Conservation (phyloP, 257 asterid genomes). For the Euphrasia confusa region DNA sequence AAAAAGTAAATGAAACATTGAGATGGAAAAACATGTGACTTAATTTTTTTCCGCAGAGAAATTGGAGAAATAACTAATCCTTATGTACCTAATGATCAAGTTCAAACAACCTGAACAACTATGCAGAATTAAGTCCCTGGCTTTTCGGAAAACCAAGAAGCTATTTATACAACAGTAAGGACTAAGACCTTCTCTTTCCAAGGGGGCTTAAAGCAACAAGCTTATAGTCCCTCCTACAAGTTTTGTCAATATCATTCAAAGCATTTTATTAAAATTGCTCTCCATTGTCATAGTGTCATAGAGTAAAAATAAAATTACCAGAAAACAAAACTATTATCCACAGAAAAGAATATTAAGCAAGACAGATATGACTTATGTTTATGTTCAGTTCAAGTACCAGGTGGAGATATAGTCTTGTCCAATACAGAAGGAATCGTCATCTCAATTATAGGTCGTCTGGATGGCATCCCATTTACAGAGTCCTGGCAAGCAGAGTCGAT, state of each 20-base stretch:
- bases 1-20: not conserved
- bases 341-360: conserved; percentile 10
- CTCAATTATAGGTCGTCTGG: conserved; percentile 85
- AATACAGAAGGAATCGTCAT: conserved; percentile 94
- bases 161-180: not conserved
- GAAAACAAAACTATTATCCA: not conserved
- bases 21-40: conserved; percentile 2
- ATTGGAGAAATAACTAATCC: conserved; percentile 2
- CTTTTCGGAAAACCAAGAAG: not conserved
- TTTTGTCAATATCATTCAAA: not conserved
- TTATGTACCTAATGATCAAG: conserved; percentile 6
- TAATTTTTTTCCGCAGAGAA: not conserved
- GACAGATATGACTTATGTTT: conserved; percentile 12
- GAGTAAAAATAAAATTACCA: not conserved
- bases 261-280: not conserved
- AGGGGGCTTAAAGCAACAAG: too few species aligned
- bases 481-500: conserved; percentile 74
- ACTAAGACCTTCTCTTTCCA: not conserved
- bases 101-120: not conserved
- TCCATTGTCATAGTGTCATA: not conserved
- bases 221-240: too few species aligned
- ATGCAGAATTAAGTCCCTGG: not conserved
- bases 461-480: conserved; percentile 69
- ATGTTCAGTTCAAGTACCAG: conserved; percentile 53
- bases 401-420: conserved; percentile 87